Base-by-base conservation (phyloP, 192 early-diverging fungal genomes). In the Obelidium mucronatum region DNA sequence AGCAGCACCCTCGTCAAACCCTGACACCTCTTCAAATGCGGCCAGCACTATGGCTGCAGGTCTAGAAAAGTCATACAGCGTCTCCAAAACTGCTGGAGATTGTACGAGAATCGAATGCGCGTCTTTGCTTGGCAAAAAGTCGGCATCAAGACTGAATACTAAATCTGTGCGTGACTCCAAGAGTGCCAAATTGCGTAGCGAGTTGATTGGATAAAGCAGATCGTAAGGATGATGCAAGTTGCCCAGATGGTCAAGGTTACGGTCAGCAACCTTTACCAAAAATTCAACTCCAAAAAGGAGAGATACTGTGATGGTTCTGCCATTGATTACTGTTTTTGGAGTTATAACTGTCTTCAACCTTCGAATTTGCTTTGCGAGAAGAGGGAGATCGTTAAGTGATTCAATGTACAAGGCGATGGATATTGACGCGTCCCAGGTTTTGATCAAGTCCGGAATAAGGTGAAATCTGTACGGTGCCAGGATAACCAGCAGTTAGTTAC, bases 121-220 rank as follows among this genome's bases (percentile, higher is more conserved):
- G 6, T 67, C 28, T 3, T 13, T 5, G n/a, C 67, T 75, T 6
- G 79, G 79, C 17, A 76, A n/a, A 40, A 80, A 81, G 54, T 81
- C 78, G 26, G 66, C 67, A 55, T 81, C 80, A 6, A 81, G 26
- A 31, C 33, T 68, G 19, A 81, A 39, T 3, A 81, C 74, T 17
- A 81, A 34, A 1, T 55, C 74, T 13, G 80, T 81, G 13, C 28
- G 56, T 8, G 56, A 54, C 33, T 81, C 74, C 8, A 15, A 22
- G 19, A 81, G 63, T 1, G 80, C 80, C 19, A 81, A 65, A 63
- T 81, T 81, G 1, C 79, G 40, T 19, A 81, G 61, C 13, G 37
- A 30, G 80, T 81, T 81, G 34, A 81, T 81, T 22, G 80, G 80
- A 40, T 81, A 81, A 13, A 81, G 54, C 1, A 81, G 58, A 52